These are phyloP conservation scores for Agastache rugosa DNA, from an alignment of 257 asterid species.

Conservation along the genomic window DNA sequence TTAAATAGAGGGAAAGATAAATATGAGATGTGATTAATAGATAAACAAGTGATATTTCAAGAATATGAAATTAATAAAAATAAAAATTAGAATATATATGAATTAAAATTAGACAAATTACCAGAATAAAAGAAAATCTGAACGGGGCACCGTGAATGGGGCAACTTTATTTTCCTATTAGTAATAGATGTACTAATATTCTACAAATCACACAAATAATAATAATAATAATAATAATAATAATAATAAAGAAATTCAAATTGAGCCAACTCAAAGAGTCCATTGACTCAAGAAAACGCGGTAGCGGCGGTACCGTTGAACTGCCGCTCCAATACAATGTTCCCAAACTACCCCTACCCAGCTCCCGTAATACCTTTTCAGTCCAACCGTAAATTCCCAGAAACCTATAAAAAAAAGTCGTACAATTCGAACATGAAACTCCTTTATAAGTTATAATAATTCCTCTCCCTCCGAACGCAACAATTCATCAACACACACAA, in stretches of 20 bases:
- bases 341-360: constrained; percentile 26
- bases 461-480: not conserved
- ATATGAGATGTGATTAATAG: too few species aligned
- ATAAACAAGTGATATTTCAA: too few species aligned
- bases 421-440: not conserved
- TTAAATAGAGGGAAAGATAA: too few species aligned
- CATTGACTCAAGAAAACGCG: constrained; percentile 35
- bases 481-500: not conserved
- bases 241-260: not conserved
- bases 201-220: not conserved
- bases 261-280: not conserved
- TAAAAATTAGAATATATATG: too few species aligned
- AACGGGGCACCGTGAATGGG: too few species aligned
- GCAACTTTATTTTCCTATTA: too few species aligned
- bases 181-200: too few species aligned
- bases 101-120: too few species aligned
- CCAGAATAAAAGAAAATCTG: too few species aligned
- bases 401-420: constrained; percentile 37
- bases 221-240: not conserved
- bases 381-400: constrained; percentile 26
- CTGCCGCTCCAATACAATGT: not conserved
- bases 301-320: constrained; percentile 31
- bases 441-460: constrained; percentile 5
- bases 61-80: too few species aligned
- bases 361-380: not conserved